These are phyloP conservation scores for Fusarium sp. DNA, from an alignment of 2,329 filamentous ascomycete genomes.

Conservation along the genomic window DNA sequence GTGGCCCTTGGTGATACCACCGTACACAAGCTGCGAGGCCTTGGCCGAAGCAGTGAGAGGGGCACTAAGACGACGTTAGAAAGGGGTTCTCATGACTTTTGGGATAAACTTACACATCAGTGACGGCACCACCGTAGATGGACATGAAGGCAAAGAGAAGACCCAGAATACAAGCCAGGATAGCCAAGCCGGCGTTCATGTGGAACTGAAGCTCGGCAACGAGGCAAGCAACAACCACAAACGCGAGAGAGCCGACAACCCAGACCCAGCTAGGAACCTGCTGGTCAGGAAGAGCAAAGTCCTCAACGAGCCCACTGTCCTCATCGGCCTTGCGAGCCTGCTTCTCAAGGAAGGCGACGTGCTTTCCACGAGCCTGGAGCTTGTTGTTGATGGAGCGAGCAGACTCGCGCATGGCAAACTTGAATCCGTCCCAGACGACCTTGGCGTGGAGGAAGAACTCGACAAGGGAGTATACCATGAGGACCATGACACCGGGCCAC, in stretches of 20 bases:
- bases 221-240: slow-evolving; percentile 61
- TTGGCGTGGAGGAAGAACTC: slow-evolving; percentile 53
- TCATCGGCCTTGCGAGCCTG: slow-evolving; percentile 49
- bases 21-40: slow-evolving; percentile 72
- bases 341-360: slow-evolving; percentile 46
- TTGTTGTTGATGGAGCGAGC: slow-evolving; percentile 44
- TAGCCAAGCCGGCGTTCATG: slow-evolving; percentile 64
- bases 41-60: slow-evolving; percentile 72
- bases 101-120: slow-evolving; percentile 49
- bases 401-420: slow-evolving; percentile 47
- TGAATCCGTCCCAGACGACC: slow-evolving; percentile 48
- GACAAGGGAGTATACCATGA: slow-evolving; percentile 52
- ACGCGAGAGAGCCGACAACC: slow-evolving; percentile 55
- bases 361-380: slow-evolving; percentile 46
- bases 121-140: slow-evolving; percentile 61
- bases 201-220: slow-evolving; percentile 60
- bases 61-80: slow-evolving; percentile 46
- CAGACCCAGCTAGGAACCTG: slow-evolving; percentile 64
- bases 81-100: neutral
- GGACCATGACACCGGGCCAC: slow-evolving; percentile 56
- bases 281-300: slow-evolving; percentile 53
- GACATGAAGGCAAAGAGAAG: slow-evolving; percentile 66
- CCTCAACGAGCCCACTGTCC: slow-evolving; percentile 47
- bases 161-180: slow-evolving; percentile 63
- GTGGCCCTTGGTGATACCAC: slow-evolving; percentile 66